Evolutionary conservation across 2,329 filamentous ascomycete genomes (phyloP), one percentile per base, ranked within the genome.

Genomic region (Fusarium sororula): DNA sequence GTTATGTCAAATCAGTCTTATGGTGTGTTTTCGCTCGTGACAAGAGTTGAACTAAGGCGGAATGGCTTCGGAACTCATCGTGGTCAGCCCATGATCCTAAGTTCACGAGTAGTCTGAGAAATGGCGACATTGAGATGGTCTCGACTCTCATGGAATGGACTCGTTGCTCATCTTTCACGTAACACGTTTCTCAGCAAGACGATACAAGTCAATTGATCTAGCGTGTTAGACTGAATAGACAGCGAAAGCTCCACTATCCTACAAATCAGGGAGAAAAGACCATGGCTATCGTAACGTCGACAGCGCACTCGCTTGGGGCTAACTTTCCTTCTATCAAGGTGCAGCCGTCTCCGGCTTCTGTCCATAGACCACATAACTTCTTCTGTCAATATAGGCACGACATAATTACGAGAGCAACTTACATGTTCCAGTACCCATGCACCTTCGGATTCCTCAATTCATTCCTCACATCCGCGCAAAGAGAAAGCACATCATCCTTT

Each of bases 371-470:
- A 68, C 28, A 20, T 68, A 68, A 3, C 65, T 68, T 22, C 0
- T 22, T 0, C 4, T 7, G 2, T 68, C 30, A 68, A 47, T 5
- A 15, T 28, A n/a, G 1, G 0, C 9, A 4, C 5, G 2, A 12
- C 4, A 6, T 10, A 2, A 0, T 6, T 2, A 3, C 1, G 6
- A 0, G 26, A 5, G 3, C 7, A 37, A 28, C 63, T 42, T 28
- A 68, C 65, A 68, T 68, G 41, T 61, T 68, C 63, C 54, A 68
- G 38, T 68, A 68, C 0, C 64, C 64, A 32, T 72, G 69, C 11
- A 72, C 45, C 18, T 61, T 65, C 0, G 55, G 69, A 3, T 73
- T 60, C 4, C 59, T 69, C 41, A 72, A 11, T n/a, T 72, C 70
- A 11, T n/a, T 69, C 35, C 69, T 60, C 1, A 61, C 59, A 15